Evolutionary conservation across 768 basidiomycete species (phyloP), one percentile per base, ranked within the genome.

Genomic region (Amanita jacksonii): DNA sequence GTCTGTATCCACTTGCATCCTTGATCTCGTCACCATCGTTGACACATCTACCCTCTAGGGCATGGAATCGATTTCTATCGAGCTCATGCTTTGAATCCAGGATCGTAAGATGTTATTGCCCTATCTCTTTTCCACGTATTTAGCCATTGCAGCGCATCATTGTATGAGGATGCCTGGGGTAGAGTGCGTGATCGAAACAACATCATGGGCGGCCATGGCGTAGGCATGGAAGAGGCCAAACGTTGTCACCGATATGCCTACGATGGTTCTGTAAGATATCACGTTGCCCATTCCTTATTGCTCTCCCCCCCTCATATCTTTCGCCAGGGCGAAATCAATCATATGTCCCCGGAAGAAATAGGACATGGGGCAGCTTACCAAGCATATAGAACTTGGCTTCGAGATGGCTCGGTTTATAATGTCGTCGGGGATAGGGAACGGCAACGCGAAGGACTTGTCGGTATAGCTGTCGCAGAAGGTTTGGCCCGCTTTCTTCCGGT

Each of bases 291-390:
- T 34, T 41, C 15, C 22, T 39, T 30, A 13, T 32, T 32, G 38
- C 41, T 32, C 25, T 30, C 15, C 31, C 42, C 43, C 35, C 39
- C 43, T 44, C 20, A 38, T 34, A 6, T 23, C 41, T 22, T 20
- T 31, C 16, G 41, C 38, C 16, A 82, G 79, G 69, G 72, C 30
- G 74, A 76, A 45, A 57, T 79, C 13, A 60, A 58, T 41, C 57
- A 62, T 33, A 64, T 85, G 61, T 58, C 66, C 5, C 78, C 83
- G 1, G 53, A 61, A 13, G 81, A 85, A 46, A 70, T 88, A 13
- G 85, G 85, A 1, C 74, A 80, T 51, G 85, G 85, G 3, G 84
- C 84, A 8, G 84, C 81, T 2, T 86, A 84, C 55, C 83, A 86
- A 58, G 82, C 83, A 0, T 79, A 80, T 57, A 70, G 82, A 12